phyloP scores from a whole-genome alignment of 371 early-diverging fungal species.

The Haplosporangium sp. region DNA sequence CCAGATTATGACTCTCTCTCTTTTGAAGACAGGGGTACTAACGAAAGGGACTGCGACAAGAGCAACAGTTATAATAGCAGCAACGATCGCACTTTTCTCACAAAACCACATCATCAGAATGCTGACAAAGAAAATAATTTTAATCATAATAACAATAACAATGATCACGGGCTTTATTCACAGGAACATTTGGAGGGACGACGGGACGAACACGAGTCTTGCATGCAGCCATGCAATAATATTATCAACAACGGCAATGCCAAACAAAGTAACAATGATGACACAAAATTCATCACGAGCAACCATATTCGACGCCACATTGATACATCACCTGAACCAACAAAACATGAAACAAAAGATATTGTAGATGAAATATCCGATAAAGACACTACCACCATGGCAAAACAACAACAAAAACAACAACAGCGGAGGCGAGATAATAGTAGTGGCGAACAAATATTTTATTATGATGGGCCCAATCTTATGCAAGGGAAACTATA shows the following conservation, averaged over 20 bases:
- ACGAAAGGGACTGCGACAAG: slow-evolving; percentile 6
- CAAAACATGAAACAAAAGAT: background rate
- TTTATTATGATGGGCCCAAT: slow-evolving; percentile 40
- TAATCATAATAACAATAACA: slow-evolving; percentile 8
- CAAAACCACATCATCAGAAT: slow-evolving; percentile 30
- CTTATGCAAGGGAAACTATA: slow-evolving; percentile 36
- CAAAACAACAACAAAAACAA: slow-evolving; percentile 11
- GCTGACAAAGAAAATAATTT: slow-evolving; percentile 1
- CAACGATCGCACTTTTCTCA: slow-evolving; percentile 5
- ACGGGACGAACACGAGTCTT: slow-evolving; percentile 4
- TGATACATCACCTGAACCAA: slow-evolving; percentile 5
- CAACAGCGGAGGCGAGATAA: slow-evolving; percentile 16
- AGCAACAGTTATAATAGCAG: slow-evolving; percentile 9
- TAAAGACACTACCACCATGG: background rate
- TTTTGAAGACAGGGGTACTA: slow-evolving; percentile 11
- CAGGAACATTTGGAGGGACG: slow-evolving; percentile 7
- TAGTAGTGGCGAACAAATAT: slow-evolving; percentile 39
- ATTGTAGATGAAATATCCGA: background rate
- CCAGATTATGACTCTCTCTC: slow-evolving; percentile 12
- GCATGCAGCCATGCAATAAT: slow-evolving; percentile 1
- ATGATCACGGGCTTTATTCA: slow-evolving; percentile 21
- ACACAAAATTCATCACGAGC: background rate
- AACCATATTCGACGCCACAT: background rate
- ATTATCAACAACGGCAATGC: slow-evolving; percentile 4
- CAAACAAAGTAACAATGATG: slow-evolving; percentile 2